phyloP scores from a whole-genome alignment of 2,329 filamentous ascomycete species.

The Arthrobotrys entomopaga region DNA sequence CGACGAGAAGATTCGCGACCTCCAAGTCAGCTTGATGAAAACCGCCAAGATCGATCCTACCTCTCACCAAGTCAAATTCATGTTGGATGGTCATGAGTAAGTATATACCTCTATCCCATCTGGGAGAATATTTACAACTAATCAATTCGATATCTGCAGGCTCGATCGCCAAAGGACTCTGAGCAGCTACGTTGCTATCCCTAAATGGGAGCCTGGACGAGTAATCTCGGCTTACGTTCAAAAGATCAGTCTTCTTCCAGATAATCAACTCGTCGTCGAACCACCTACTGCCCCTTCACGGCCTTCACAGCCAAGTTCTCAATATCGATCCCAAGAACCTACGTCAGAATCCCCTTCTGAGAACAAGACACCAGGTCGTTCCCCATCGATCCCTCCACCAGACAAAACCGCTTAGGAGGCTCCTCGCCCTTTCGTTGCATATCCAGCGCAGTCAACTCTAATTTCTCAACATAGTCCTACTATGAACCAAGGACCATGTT shows the following conservation, averaged over 20 bases:
- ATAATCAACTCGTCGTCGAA: neutral
- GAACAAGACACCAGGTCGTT: constrained; percentile 12
- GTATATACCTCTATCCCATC: neutral
- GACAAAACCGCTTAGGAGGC: constrained; percentile 7
- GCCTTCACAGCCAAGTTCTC: neutral
- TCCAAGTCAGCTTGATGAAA: constrained; percentile 7
- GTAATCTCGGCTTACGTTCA: constrained; percentile 18
- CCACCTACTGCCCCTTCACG: neutral
- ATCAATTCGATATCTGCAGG: neutral
- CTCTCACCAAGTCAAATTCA: neutral
- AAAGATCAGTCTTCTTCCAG: neutral
- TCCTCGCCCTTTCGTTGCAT: too few relatives aligned
- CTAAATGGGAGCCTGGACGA: constrained; percentile 3
- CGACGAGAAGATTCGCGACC: constrained; percentile 24
- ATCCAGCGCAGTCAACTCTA: too few relatives aligned
- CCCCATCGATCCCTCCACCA: neutral
- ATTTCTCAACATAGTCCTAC: too few relatives aligned
- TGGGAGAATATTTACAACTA: neutral
- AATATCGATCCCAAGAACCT: neutral
- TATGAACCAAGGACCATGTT: too few relatives aligned
- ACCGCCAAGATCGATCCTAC: constrained; percentile 3
- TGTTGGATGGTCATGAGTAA: constrained; percentile 32
- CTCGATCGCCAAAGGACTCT: constrained; percentile 9
- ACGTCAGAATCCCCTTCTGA: constrained; percentile 1
- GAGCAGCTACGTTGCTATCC: neutral